Evolutionary conservation across 352 stramenopile species (phyloP), one percentile per base, ranked within the genome.

Genomic region (Phytophthora lateralis): DNA sequence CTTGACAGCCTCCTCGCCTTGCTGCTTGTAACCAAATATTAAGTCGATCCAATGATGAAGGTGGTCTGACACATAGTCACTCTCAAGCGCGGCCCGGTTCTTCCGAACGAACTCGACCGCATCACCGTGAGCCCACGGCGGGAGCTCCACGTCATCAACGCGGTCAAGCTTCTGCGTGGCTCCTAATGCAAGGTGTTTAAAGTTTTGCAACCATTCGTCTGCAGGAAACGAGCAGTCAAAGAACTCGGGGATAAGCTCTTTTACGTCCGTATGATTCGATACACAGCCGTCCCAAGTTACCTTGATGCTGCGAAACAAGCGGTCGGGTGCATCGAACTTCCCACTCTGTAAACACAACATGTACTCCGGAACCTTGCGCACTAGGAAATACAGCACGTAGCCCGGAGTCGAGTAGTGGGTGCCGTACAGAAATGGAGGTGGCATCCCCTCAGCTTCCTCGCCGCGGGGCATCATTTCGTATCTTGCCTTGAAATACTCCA

Each of bases 221-320:
- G 81, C 61, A 27, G 71, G 55, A 8, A 96, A 78, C 26, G 88
- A 78, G 17, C 89, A 89, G 32, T 96, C 96, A 66, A 98, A 99
- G 76, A 98, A 99, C 75, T 99, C 97, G 1, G 98, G 97, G 32
- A 97, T 99, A 11, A 99, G 79, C 74, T 99, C 98, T 76, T 99
- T 99, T 6, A 99, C 83, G 71, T 99, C 97, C 1, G 91, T 90
- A 29, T 97, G 88, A 43, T 90, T 94, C 18, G 76, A 85, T 9
- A 88, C 15, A 32, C 80, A 91, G 24, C 83, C 84, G 18, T 98
- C 83, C 90, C 95, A 99, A 11, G 96, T 97, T 32, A 84, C 69
- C 24, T 89, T 66, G 41, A 99, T 89, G 54, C 89, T 98, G 32
- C 82, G 90, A 63, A 99, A 99, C 11, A 99, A 79, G 0, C 98